Evolutionary conservation across 441 rosid species (phyloP).

Genomic region (Rhodomyrtus psidioides): DNA sequence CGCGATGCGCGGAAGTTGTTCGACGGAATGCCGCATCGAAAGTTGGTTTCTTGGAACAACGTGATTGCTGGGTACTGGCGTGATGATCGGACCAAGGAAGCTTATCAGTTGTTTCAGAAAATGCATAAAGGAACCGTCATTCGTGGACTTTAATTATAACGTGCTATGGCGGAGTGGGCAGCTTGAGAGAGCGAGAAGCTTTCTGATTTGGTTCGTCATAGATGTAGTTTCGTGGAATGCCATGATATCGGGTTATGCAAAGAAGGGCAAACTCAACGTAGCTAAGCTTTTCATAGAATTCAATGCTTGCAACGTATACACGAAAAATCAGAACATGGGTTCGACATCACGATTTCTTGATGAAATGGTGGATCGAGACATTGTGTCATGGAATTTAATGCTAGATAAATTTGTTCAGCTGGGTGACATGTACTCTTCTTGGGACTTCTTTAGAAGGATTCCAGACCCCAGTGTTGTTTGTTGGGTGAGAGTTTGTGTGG

Average conservation of each 20-base stretch:
- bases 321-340: constrained; percentile 15
- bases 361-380: constrained; percentile 17
- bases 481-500: constrained; percentile 15
- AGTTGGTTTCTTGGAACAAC: constrained; percentile 28
- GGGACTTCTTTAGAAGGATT: constrained; percentile 21
- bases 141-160: constrained; percentile 29
- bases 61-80: constrained; percentile 23
- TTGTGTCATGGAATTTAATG: constrained; percentile 4
- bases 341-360: constrained; percentile 14
- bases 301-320: constrained; percentile 26
- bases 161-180: constrained; percentile 12
- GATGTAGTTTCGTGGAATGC: constrained; percentile 29
- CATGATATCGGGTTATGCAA: constrained; percentile 24
- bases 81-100: constrained; percentile 10
- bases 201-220: constrained; percentile 25
- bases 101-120: constrained; percentile 15
- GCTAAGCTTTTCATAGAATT: constrained; percentile 29
- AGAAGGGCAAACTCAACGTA: constrained; percentile 19
- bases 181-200: constrained; percentile 24
- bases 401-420: constrained; percentile 5
- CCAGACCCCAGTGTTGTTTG: constrained; percentile 20
- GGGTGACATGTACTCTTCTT: constrained; percentile 26
- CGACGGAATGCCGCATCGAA: constrained; percentile 19
- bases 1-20: constrained; percentile 19
- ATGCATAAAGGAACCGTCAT: constrained; percentile 19